Percentiles rank a stretch among this genome's conserved stretches.
Evolutionary conservation across 75 land plant species (phyloP).

Genomic region (Sequoiadendron giganteum): DNA sequence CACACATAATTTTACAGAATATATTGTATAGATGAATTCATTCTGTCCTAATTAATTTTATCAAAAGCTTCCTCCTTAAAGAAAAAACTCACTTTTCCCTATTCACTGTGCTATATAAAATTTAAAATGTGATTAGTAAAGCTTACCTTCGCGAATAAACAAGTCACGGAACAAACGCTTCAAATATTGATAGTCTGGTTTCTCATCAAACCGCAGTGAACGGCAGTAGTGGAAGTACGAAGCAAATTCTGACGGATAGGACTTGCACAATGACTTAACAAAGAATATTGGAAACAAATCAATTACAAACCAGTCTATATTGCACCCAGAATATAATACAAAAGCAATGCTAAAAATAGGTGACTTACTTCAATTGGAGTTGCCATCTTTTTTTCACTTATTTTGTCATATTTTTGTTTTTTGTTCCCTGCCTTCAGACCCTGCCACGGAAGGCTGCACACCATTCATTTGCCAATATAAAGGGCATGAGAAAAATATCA

Average conservation of each 20-base stretch:
- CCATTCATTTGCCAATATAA: conserved; percentile 14
- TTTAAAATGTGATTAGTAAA: not conserved
- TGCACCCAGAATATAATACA: not conserved
- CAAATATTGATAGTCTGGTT: conserved; percentile 82
- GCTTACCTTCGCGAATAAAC: conserved; percentile 70
- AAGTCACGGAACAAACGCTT: conserved; percentile 76
- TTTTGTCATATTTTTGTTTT: conserved; percentile 97
- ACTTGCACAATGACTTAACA: conserved; percentile 72
- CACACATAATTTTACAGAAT: not conserved
- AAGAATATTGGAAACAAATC: not conserved
- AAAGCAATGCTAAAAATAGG: conserved; percentile 3
- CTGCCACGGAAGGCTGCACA: conserved; percentile 92
- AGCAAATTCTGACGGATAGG: conserved; percentile 83
- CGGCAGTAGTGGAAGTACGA: conserved; percentile 81
- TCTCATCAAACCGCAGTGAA: conserved; percentile 73
- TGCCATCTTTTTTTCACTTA: conserved; percentile 92
- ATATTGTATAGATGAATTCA: not conserved
- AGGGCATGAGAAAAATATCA: not conserved
- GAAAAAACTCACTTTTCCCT: not conserved
- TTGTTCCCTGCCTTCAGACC: conserved; percentile 96
- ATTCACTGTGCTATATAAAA: not conserved
- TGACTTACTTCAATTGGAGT: conserved; percentile 85
- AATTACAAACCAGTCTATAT: not conserved
- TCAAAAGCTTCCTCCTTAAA: not conserved
- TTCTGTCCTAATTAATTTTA: not conserved